Conservation (phyloP, 345 rosid genomes). For the Citrus unshiu region DNA sequence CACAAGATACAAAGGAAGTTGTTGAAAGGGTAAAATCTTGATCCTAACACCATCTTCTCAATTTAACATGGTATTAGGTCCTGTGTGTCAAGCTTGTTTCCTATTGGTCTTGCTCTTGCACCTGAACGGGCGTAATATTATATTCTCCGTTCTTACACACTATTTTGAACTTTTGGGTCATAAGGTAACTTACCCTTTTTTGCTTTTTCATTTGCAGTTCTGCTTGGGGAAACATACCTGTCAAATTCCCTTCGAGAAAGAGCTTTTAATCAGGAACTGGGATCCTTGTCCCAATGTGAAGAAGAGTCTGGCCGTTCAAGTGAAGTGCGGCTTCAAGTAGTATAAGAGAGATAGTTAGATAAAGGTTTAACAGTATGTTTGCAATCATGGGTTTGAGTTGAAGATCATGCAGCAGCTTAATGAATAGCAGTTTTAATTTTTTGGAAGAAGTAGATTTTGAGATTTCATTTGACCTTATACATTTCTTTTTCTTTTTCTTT, state of each 20-base stretch:
- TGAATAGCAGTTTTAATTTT: not conserved
- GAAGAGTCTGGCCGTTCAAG: slow-evolving; percentile 71
- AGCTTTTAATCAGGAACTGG: slow-evolving; percentile 29
- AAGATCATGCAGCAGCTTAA: not conserved
- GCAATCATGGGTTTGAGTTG: not conserved
- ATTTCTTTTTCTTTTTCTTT: not conserved
- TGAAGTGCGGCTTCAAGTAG: slow-evolving; percentile 39
- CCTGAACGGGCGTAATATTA: too few species aligned
- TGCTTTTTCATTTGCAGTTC: slow-evolving; percentile 23
- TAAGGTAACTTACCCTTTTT: too few species aligned
- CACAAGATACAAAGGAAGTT: slow-evolving; percentile 46
- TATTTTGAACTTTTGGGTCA: too few species aligned
- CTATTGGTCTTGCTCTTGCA: too few species aligned
- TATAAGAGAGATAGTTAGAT: not conserved
- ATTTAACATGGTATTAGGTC: too few species aligned
- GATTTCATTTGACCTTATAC: not conserved
- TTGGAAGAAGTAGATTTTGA: not conserved
- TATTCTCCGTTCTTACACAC: too few species aligned
- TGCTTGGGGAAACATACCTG: slow-evolving; percentile 68
- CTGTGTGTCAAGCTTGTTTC: too few species aligned
- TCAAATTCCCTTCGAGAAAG: slow-evolving; percentile 43
- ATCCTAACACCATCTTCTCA: not conserved
- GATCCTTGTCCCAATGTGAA: slow-evolving; percentile 38
- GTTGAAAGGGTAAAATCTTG: slow-evolving; percentile 46
- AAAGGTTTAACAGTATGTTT: not conserved